Base-by-base conservation (phyloP, 495 filamentous ascomycete species). In the Daldinia concentrica region DNA sequence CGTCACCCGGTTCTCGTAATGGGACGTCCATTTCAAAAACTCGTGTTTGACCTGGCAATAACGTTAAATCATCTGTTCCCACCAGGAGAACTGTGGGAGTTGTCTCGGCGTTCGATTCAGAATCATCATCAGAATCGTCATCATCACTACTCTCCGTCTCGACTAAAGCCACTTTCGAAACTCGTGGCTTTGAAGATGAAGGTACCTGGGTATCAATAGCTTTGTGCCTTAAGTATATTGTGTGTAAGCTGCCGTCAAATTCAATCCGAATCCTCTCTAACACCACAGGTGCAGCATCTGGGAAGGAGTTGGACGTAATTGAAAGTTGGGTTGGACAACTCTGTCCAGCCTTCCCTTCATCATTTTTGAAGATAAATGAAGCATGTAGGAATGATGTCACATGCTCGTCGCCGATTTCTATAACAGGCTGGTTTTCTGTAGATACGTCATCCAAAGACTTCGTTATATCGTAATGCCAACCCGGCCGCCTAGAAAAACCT, bases 301-400 rank as follows among this genome's bases (percentile, higher is more conserved):
- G 69, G 17, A 92, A 87, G 12, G 94, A 90, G 63, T 82, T 87
- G 1, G 93, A 98, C 15, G 81, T 85, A 29, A 98, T 82, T 26
- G 84, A 78, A 26, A 98, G 83, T 72, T 98, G 94, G n/a, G 87
- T 88, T 24, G 81, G 81, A 62, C 93, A 81, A 54, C 85, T 84
- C 69, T 97, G 92, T 17, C 94, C 94, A 39, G 96, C 95, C 72
- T 96, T 91, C 9, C 92, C 93, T 77, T 94, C 90, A 2, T 86
- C 79, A 41, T 85, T 84, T 69, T 86, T 85, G 76, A 98, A 98
- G 1, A 90, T 82, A 74, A 94, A 93, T 8, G 89, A 87, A 3
- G 90, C 83, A 7, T 86, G 86, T 22, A 98, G 82, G 64, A 92
- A 91, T 3, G 92, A 91, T 32, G 90, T 80, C 51, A 91, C 79